Evolutionary conservation across 371 early-diverging fungal species (phyloP), one percentile per base, ranked within the genome.

Genomic region (Racocetra persica): DNA sequence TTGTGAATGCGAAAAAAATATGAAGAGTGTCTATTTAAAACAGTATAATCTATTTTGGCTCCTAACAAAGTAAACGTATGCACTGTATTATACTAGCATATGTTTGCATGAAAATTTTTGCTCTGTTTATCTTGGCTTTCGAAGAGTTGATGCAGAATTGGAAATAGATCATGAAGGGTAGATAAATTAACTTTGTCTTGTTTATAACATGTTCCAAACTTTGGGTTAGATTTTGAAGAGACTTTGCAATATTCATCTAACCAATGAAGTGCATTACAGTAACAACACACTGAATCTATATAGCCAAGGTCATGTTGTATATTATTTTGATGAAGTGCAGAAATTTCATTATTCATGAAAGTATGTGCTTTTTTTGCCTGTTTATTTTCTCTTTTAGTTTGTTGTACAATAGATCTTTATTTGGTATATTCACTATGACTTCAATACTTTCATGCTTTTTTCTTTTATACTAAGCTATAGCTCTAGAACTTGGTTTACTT

Each of bases 1-100:
- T 59, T 76, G 60, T 82, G 76, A 69, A 82, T 79, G 51, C 80
- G 22, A 52, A 82, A 82, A 24, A 10, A n/a, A 52, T 82, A 82
- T 59, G 60, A 52, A 10, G 76, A 76, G 8, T 49, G 16, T 22
- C 16, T 26, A 2, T 20, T 16, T 13, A 65, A 79, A 0, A 82
- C 57, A 14, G 14, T 13, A 8, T 18, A 1, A 22, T 82, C 77
- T 6, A 82, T 32, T 1, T 77, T 80, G 26, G 38, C 72, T 10
- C 80, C 81, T 26, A 82, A 11, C 16, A 78, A 80, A 51, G 72
- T 77, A 70, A 80, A 82, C n/a, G 77, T 16, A 5, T 80, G 26
- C 16, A 78, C 63, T 63, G 60, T 71, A 66, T 82, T 82, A 60
- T 80, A 82, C 36, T 63, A 11, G 45, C 82, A 3, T 20, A 82